A percentile compares a stretch with the other conserved stretches of the same genome.
Evolutionary conservation across 1,139 yeast genomes (phyloP).

Genomic region (Zygotorulaspora mrakii): DNA sequence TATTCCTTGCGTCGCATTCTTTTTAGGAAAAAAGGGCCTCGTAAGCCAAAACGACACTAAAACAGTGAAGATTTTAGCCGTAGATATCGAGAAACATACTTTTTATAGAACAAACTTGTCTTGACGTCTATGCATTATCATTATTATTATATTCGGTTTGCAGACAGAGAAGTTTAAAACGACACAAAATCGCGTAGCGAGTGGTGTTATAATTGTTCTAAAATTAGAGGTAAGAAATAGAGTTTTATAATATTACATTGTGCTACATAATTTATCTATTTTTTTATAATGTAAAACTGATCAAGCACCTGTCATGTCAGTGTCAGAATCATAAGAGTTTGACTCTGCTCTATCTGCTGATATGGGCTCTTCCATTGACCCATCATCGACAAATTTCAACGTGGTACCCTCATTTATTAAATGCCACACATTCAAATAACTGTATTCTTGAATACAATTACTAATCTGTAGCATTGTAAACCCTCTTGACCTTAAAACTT

Average conservation of each 20-base stretch:
- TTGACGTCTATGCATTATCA: background rate
- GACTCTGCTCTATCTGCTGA: constrained; percentile 4
- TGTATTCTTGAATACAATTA: constrained; percentile 72
- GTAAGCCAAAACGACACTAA: background rate
- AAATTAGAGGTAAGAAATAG: too few species aligned
- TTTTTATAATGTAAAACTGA: background rate
- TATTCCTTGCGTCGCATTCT: background rate
- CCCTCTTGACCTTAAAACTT: constrained; percentile 77
- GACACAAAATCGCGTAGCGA: too few species aligned
- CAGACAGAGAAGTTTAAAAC: too few species aligned
- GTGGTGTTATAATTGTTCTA: too few species aligned
- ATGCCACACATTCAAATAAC: constrained; percentile 73
- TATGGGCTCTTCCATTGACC: constrained; percentile 22
- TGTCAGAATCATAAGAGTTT: constrained; percentile 13
- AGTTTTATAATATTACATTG: constrained; percentile 3
- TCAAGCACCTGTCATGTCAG: constrained; percentile 22
- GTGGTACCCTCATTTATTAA: constrained; percentile 61
- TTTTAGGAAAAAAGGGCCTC: constrained; percentile 2
- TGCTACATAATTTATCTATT: constrained; percentile 8
- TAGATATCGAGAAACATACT: background rate
- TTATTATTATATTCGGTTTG: too few species aligned
- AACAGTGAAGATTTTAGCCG: background rate
- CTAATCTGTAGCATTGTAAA: constrained; percentile 75
- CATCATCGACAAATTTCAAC: constrained; percentile 39
- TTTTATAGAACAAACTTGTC: background rate